phyloP scores from a whole-genome alignment of 2,329 filamentous ascomycete species.

The Calonectria pteridis region DNA sequence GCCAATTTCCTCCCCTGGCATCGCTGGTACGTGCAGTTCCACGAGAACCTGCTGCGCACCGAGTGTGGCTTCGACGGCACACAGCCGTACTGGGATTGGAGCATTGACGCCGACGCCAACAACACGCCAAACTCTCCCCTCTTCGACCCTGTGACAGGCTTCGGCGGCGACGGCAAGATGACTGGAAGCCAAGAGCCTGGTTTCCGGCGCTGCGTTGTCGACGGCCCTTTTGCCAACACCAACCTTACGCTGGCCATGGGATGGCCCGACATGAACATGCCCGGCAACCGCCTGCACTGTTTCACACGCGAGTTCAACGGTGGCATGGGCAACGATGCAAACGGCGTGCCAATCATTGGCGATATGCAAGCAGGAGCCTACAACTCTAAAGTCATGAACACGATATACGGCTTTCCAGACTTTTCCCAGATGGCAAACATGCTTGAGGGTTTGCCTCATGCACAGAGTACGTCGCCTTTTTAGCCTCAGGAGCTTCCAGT shows the following conservation, averaged over 20 bases:
- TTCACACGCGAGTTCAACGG: neutral
- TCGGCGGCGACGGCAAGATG: neutral
- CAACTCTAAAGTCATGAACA: neutral
- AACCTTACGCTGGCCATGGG: neutral
- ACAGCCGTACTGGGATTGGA: neutral
- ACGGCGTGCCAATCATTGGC: neutral
- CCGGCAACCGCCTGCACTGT: neutral
- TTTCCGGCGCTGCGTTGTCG: neutral
- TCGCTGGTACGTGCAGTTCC: neutral
- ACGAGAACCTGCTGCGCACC: neutral
- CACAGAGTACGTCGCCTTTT: neutral
- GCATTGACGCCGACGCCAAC: neutral
- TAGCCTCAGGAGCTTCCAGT: too few species aligned
- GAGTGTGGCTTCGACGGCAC: neutral
- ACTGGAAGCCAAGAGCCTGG: neutral
- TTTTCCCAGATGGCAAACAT: neutral
- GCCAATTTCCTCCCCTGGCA: neutral
- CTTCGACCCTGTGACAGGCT: neutral
- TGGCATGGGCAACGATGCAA: neutral
- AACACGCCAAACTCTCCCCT: neutral
- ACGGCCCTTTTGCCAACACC: neutral
- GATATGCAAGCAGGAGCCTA: neutral
- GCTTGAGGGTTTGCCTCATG: neutral
- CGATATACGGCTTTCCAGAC: neutral
- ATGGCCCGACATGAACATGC: neutral